Conservation (phyloP, 345 rosid species). For the Rhizophora mangle region DNA sequence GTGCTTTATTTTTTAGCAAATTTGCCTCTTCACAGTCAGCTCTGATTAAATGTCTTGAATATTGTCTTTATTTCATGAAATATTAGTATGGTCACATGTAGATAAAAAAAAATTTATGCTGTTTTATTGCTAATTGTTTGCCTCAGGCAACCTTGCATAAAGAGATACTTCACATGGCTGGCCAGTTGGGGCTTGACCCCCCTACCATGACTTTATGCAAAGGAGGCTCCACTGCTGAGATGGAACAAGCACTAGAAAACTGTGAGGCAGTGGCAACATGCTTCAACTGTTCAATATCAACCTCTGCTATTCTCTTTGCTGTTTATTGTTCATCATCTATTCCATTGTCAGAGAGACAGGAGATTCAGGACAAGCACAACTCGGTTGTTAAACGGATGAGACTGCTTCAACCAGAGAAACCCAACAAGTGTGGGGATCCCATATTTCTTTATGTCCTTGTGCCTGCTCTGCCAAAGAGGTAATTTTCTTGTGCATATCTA, state of each 20-base stretch:
- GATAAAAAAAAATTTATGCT: neutral
- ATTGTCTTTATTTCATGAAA: neutral
- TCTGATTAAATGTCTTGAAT: neutral
- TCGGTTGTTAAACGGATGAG: conserved; percentile 43
- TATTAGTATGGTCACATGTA: neutral
- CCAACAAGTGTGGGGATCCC: conserved; percentile 42
- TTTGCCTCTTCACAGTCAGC: neutral
- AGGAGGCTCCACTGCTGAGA: conserved; percentile 64
- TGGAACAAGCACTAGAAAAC: conserved; percentile 75
- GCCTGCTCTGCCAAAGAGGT: conserved; percentile 97
- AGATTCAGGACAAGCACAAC: conserved; percentile 60
- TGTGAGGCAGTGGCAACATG: conserved; percentile 87
- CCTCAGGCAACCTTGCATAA: conserved; percentile 85
- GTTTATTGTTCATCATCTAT: conserved; percentile 63
- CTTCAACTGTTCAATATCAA: conserved; percentile 67
- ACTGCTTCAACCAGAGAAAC: conserved; percentile 29
- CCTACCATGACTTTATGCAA: conserved; percentile 66
- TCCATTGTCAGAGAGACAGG: conserved; percentile 50
- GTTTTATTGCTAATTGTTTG: conserved; percentile 1
- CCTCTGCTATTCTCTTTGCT: conserved; percentile 59
- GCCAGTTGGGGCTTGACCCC: conserved; percentile 93
- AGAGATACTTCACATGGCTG: conserved; percentile 88
- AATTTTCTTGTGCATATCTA: neutral
- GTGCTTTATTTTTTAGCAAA: neutral
- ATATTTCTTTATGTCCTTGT: conserved; percentile 63